Percentiles rank a stretch among this genome's conserved stretches.
Evolutionary conservation across 225 moss, liverwort and hornwort genomes (phyloP).

Genomic region (Antitrichia curtipendula): DNA sequence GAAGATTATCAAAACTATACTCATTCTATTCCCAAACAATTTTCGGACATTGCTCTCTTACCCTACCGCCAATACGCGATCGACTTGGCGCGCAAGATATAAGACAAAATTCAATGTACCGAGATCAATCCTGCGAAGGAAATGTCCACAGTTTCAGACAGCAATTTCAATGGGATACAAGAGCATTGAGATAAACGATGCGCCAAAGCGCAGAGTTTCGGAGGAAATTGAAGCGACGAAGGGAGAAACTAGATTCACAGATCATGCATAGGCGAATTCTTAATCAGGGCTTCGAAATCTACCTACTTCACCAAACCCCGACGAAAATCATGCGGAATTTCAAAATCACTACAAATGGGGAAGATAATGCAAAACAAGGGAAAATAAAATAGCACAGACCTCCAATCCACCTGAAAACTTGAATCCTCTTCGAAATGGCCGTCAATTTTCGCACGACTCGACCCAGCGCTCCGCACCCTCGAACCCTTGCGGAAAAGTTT

Average conservation of each 20-base stretch:
- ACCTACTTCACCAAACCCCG: neutral
- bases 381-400: neutral
- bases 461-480: neutral
- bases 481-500: neutral
- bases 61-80: neutral
- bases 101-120: neutral
- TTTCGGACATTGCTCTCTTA: neutral
- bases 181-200: neutral
- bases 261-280: neutral
- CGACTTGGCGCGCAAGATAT: neutral
- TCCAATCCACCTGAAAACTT: neutral
- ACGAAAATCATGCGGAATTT: neutral
- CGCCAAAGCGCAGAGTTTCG: neutral
- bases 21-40: neutral
- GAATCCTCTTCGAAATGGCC: neutral
- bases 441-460: neutral
- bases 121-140: neutral
- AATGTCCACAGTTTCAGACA: neutral
- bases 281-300: neutral
- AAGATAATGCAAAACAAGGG: neutral
- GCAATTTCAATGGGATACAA: neutral
- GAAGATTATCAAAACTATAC: neutral
- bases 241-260: neutral
- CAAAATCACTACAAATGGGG: neutral
- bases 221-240: neutral